These are phyloP conservation scores for Bolboschoenus planiculmis DNA, from an alignment of 176 grass and related monocot species.

Conservation along the genomic window DNA sequence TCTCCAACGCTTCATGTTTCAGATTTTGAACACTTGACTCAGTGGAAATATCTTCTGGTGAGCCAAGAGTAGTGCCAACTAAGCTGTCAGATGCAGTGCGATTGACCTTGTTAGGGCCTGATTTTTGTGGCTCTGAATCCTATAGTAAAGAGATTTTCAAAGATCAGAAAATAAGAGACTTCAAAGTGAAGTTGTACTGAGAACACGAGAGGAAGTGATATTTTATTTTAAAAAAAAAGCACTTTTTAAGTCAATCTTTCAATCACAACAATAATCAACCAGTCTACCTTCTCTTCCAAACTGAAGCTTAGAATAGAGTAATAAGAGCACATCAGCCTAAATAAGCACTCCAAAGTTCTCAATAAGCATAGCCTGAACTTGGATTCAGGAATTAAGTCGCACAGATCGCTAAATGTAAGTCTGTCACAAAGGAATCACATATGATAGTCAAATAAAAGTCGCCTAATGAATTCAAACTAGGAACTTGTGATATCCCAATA, in stretches of 20 bases:
- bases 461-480: conserved; percentile 9
- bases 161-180: neutral
- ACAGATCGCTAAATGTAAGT: conserved; percentile 98
- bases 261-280: neutral
- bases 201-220: neutral
- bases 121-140: conserved; percentile 32
- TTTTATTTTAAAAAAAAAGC: neutral
- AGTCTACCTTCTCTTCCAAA: conserved; percentile 57
- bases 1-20: conserved; percentile 24
- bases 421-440: conserved; percentile 38
- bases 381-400: conserved; percentile 84
- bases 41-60: conserved; percentile 36
- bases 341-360: conserved; percentile 76
- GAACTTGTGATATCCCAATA: conserved; percentile 19
- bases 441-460: neutral
- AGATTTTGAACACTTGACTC: conserved; percentile 23
- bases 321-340: conserved; percentile 87
- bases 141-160: conserved; percentile 20
- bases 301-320: conserved; percentile 84
- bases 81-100: conserved; percentile 35
- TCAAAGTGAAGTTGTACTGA: neutral
- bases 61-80: conserved; percentile 38
- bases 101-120: conserved; percentile 20
- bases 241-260: neutral
- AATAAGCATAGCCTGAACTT: conserved; percentile 90